phyloP scores from a whole-genome alignment of 2,329 filamentous ascomycete genomes.

The Phyllosticta citribraziliensis region DNA sequence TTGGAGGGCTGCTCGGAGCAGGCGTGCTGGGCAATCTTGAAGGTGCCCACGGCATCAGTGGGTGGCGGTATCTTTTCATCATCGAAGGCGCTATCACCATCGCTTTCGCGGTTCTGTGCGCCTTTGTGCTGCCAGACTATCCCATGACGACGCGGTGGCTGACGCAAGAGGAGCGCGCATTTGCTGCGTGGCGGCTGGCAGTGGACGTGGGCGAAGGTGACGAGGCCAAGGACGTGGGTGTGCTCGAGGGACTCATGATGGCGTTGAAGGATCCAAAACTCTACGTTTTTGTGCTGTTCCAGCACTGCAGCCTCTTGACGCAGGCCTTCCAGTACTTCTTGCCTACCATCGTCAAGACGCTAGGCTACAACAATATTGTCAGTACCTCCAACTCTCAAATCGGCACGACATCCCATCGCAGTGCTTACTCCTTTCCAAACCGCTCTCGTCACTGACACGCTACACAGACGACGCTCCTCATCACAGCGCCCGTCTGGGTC shows the following conservation, averaged over 20 bases:
- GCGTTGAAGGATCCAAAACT: constrained; percentile 41
- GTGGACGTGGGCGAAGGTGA: constrained; percentile 40
- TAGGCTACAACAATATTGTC: constrained; percentile 45
- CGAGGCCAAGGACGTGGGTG: constrained; percentile 26
- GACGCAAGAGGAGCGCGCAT: constrained; percentile 13
- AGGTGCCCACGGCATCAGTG: constrained; percentile 10
- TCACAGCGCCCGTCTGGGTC: constrained; percentile 52
- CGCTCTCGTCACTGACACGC: too few relatives aligned
- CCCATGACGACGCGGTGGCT: constrained; percentile 13
- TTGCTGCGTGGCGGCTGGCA: constrained; percentile 8
- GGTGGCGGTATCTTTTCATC: constrained; percentile 13
- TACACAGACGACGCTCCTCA: constrained; percentile 38
- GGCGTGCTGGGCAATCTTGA: constrained; percentile 13
- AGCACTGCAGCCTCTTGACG: constrained; percentile 42
- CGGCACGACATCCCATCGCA: too few relatives aligned
- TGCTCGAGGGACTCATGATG: constrained; percentile 39
- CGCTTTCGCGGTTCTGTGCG: constrained; percentile 6
- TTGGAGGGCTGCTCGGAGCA: constrained; percentile 13
- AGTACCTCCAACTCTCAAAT: not conserved
- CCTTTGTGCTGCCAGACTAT: constrained; percentile 12
- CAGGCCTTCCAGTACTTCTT: constrained; percentile 58
- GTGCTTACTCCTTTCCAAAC: too few relatives aligned
- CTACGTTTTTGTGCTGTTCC: constrained; percentile 45
- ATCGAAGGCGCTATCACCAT: constrained; percentile 10
- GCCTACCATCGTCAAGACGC: constrained; percentile 51